Percentiles rank a stretch among this genome's conserved stretches.
Evolutionary conservation across 2,329 filamentous ascomycete species (phyloP).

Genomic region (Metarhizium guizhouense): DNA sequence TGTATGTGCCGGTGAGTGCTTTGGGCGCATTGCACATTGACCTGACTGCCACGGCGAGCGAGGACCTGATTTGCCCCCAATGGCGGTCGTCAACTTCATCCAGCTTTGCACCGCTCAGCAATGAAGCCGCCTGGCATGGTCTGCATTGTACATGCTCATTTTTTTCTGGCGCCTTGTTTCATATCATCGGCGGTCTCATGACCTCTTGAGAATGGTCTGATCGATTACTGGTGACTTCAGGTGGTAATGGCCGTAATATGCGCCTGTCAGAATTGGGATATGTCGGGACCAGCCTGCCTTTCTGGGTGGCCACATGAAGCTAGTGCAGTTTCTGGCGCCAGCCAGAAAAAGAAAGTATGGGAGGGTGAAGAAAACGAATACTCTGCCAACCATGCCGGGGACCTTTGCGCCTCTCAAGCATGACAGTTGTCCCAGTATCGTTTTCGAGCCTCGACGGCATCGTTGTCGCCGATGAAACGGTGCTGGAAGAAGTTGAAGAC

Average conservation of each 20-base stretch:
- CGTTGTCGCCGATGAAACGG: conserved; percentile 47
- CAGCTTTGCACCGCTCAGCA: too few relatives aligned
- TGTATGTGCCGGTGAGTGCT: too few relatives aligned
- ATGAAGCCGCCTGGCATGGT: too few relatives aligned
- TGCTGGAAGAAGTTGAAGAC: conserved; percentile 79
- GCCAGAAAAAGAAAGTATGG: background rate
- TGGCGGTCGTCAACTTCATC: too few relatives aligned
- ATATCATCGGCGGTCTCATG: too few relatives aligned
- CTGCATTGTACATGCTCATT: too few relatives aligned
- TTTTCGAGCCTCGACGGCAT: conserved; percentile 37
- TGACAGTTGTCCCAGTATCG: conserved; percentile 43
- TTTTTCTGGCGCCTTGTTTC: too few relatives aligned
- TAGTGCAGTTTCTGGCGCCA: background rate
- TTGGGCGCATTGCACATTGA: too few relatives aligned
- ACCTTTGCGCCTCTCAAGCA: conserved; percentile 14
- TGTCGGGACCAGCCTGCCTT: background rate
- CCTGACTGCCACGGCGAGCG: too few relatives aligned
- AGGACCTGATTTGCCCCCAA: too few relatives aligned
- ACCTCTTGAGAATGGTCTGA: too few relatives aligned
- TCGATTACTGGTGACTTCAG: background rate
- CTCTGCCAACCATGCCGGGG: background rate
- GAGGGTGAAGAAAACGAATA: background rate
- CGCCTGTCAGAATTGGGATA: background rate
- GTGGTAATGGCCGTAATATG: background rate
- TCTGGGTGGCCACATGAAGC: background rate